A percentile compares a stretch with the other conserved stretches of the same genome.
These are phyloP conservation scores for Salix koriyanagi DNA, from an alignment of 345 rosid genomes.

Conservation along the genomic window DNA sequence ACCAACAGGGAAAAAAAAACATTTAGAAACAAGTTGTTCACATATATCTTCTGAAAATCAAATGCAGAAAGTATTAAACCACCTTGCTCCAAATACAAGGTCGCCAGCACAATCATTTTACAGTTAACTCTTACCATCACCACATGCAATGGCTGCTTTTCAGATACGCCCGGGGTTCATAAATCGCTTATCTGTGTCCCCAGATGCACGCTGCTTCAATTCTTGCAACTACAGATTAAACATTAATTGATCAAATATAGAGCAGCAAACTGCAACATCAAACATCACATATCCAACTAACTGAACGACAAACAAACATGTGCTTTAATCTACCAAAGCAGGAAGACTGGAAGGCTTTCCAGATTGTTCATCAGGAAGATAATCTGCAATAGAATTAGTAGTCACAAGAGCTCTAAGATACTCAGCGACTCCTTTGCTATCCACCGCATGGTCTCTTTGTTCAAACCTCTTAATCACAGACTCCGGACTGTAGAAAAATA, in stretches of 20 bases:
- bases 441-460: conserved; percentile 71
- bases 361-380: conserved; percentile 83
- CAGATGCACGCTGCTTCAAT: conserved; percentile 81
- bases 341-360: conserved; percentile 88
- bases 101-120: not conserved
- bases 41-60: not conserved
- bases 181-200: conserved; percentile 61
- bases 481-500: conserved; percentile 56
- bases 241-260: not conserved
- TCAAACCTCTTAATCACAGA: conserved; percentile 86
- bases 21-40: not conserved
- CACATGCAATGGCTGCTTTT: conserved; percentile 93
- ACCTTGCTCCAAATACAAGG: not conserved
- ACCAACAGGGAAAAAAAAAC: not conserved
- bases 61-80: not conserved
- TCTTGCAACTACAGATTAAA: conserved; percentile 74
- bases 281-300: not conserved
- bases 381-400: conserved; percentile 77
- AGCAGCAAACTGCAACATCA: not conserved
- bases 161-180: conserved; percentile 83
- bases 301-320: not conserved
- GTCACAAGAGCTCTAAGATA: conserved; percentile 83
- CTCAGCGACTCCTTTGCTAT: conserved; percentile 84
- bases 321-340: conserved; percentile 47
- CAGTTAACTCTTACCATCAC: conserved; percentile 59